A percentile compares a stretch with the other conserved stretches of the same genome.
phyloP scores from a whole-genome alignment of 129 eudicot species.

The Heracleum sosnowskyi region DNA sequence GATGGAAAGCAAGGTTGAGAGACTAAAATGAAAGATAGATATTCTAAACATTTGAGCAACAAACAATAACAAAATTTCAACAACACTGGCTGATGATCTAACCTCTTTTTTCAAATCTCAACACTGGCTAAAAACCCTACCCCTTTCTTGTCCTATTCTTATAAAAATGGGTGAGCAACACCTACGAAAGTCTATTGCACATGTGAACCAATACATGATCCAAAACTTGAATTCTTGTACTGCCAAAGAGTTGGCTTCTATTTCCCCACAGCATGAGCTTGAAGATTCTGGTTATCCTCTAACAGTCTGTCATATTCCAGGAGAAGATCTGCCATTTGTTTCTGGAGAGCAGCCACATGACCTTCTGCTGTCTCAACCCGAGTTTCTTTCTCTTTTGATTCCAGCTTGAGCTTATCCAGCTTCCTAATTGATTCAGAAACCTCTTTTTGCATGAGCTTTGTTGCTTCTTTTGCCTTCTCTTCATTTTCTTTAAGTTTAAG shows the following conservation, averaged over 20 bases:
- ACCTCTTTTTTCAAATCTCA: background rate
- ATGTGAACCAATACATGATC: background rate
- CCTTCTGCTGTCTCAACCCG: slow-evolving; percentile 73
- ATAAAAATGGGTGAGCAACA: background rate
- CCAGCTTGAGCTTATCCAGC: slow-evolving; percentile 53
- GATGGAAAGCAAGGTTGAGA: background rate
- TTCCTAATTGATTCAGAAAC: slow-evolving; percentile 38
- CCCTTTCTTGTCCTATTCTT: background rate
- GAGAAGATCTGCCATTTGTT: slow-evolving; percentile 93
- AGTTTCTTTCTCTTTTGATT: slow-evolving; percentile 60
- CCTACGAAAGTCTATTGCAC: background rate
- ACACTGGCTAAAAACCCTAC: background rate
- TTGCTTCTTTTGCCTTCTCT: slow-evolving; percentile 57
- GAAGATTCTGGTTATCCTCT: slow-evolving; percentile 89
- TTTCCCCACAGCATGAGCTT: slow-evolving; percentile 38
- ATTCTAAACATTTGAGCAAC: background rate
- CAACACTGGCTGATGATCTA: background rate
- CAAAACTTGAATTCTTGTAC: slow-evolving; percentile 4
- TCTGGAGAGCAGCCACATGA: slow-evolving; percentile 84
- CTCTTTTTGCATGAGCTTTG: slow-evolving; percentile 50
- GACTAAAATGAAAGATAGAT: background rate
- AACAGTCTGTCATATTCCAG: slow-evolving; percentile 83
- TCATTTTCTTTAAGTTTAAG: slow-evolving; percentile 60
- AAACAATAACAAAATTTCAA: background rate
- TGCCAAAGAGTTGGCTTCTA: slow-evolving; percentile 14